Evolutionary conservation across 371 early-diverging fungal genomes (phyloP).

Genomic region (Circinella minor): DNA sequence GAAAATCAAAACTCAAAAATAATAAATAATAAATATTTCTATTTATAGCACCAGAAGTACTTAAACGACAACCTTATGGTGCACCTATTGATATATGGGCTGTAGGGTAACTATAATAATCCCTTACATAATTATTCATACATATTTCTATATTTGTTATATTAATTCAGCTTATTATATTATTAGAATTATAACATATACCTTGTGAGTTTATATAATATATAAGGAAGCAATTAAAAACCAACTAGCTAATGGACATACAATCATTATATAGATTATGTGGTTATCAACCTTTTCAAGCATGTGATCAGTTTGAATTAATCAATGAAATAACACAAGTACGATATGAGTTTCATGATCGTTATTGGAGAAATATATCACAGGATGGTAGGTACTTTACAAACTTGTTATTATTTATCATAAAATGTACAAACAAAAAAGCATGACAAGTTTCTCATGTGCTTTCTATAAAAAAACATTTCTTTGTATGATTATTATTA

Average conservation of each 20-base stretch:
- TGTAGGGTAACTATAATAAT: slow-evolving; percentile 43
- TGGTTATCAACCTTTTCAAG: slow-evolving; percentile 82
- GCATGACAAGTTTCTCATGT: too few relatives aligned
- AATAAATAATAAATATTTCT: neutral
- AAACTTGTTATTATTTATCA: too few relatives aligned
- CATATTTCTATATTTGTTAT: neutral
- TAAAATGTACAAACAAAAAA: too few relatives aligned
- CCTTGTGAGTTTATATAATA: slow-evolving; percentile 49
- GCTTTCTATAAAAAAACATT: too few relatives aligned
- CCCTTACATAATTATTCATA: neutral
- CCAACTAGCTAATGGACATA: neutral
- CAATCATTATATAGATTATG: slow-evolving; percentile 45
- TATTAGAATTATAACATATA: slow-evolving; percentile 69
- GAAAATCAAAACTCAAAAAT: neutral
- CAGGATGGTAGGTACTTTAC: slow-evolving; percentile 50
- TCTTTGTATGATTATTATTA: slow-evolving; percentile 24
- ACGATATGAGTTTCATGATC: slow-evolving; percentile 75
- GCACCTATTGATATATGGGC: slow-evolving; percentile 41
- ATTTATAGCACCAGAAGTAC: slow-evolving; percentile 79
- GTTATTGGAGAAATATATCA: slow-evolving; percentile 82
- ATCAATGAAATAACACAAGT: slow-evolving; percentile 68
- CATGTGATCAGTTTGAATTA: slow-evolving; percentile 65
- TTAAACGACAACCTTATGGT: slow-evolving; percentile 1
- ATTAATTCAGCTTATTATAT: too few relatives aligned
- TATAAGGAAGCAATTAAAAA: neutral